Percentiles rank a stretch among this genome's conserved stretches.
These are phyloP conservation scores for Lactarius evosmus DNA, from an alignment of 768 basidiomycete species.

Conservation along the genomic window DNA sequence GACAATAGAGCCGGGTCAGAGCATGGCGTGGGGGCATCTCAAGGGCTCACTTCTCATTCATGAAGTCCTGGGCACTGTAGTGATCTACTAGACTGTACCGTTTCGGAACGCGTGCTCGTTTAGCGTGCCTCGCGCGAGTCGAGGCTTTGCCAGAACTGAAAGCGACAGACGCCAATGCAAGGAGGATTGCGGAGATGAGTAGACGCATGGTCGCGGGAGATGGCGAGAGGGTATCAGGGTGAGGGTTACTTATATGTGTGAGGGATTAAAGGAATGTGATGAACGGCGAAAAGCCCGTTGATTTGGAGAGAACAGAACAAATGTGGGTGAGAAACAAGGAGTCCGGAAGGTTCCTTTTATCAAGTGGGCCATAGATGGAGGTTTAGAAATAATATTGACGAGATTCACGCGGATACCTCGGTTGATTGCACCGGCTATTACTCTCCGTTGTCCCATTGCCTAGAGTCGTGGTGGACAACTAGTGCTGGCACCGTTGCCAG, in stretches of 20 bases:
- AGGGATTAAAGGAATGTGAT: neutral
- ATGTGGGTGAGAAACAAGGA: neutral
- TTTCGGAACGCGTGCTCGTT: neutral
- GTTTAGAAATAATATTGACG: neutral
- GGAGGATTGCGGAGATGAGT: neutral
- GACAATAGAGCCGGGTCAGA: neutral
- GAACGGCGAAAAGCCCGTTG: neutral
- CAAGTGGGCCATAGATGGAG: neutral
- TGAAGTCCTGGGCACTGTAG: conserved; percentile 7
- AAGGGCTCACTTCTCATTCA: neutral
- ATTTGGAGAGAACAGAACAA: neutral
- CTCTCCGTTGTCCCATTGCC: neutral
- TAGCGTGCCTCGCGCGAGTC: neutral
- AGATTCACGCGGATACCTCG: neutral
- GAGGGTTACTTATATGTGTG: neutral
- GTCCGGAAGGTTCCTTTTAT: neutral
- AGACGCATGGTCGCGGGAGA: neutral
- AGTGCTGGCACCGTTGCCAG: neutral
- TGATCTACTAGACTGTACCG: neutral
- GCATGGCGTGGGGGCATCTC: neutral
- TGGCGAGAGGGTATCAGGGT: neutral
- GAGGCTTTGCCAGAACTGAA: neutral
- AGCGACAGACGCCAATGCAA: conserved; percentile 3
- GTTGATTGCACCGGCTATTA: neutral
- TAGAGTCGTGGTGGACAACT: neutral